Percentiles rank a stretch among this genome's conserved stretches.
These are phyloP conservation scores for Blastomyces parvus DNA, from an alignment of 2,329 filamentous ascomycete genomes.

Conservation along the genomic window DNA sequence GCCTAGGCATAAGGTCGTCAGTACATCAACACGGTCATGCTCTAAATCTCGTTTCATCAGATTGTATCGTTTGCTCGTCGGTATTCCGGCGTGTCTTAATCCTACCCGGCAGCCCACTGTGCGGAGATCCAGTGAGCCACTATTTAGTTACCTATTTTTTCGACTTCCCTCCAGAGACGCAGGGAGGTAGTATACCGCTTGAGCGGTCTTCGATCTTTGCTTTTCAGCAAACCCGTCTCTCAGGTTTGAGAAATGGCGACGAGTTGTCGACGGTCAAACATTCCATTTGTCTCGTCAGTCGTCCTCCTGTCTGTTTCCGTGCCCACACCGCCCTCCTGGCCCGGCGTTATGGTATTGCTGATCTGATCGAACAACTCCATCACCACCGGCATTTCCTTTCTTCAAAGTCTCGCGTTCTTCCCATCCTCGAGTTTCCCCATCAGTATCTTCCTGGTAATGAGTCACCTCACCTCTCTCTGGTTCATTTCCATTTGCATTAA, in stretches of 20 bases:
- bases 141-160: not conserved
- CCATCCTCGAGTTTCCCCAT: not conserved
- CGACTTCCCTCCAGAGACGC: not conserved
- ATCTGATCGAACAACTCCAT: not conserved
- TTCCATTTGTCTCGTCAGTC: not conserved
- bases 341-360: too few relatives aligned
- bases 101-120: not conserved
- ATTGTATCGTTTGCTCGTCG: not conserved
- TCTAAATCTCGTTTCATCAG: not conserved
- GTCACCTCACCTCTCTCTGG: not conserved
- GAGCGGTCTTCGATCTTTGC: not conserved
- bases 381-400: not conserved
- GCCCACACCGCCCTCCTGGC: not conserved
- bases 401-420: not conserved
- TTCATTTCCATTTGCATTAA: not conserved
- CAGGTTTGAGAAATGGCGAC: constrained; percentile 19
- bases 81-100: not conserved
- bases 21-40: not conserved
- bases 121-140: not conserved
- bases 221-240: not conserved
- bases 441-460: not conserved
- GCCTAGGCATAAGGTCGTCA: not conserved
- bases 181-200: not conserved
- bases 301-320: not conserved
- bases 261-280: constrained; percentile 19